Conservation (phyloP, 1,284 basidiomycete genomes). For the Pascua guehoae region DNA sequence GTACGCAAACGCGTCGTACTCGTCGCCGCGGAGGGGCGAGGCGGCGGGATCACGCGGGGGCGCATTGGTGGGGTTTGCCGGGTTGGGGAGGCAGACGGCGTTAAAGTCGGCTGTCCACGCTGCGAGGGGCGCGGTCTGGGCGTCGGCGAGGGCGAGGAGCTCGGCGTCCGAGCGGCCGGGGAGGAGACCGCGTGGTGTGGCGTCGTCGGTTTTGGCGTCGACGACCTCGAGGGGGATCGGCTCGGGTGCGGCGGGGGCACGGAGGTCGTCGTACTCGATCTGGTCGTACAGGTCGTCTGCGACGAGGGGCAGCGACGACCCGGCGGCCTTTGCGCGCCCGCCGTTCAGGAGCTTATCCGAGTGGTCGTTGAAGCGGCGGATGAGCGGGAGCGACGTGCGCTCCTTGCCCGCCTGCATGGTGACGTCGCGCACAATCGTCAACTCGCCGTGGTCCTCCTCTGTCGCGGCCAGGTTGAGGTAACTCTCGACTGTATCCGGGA, state of each 20-base stretch:
- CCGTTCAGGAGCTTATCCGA: slow-evolving; percentile 70
- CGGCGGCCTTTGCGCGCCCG: neutral
- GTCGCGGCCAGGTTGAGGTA: slow-evolving; percentile 86
- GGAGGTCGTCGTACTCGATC: slow-evolving; percentile 83
- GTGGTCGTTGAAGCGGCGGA: slow-evolving; percentile 96
- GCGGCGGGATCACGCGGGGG: slow-evolving; percentile 12
- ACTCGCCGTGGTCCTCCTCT: slow-evolving; percentile 84
- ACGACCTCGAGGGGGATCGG: slow-evolving; percentile 77
- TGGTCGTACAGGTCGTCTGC: slow-evolving; percentile 56
- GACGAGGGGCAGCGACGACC: neutral
- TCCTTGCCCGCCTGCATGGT: slow-evolving; percentile 96
- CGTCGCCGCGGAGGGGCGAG: no score
- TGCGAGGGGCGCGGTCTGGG: slow-evolving; percentile 14
- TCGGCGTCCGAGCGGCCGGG: slow-evolving; percentile 55
- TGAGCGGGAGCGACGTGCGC: slow-evolving; percentile 79
- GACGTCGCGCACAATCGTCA: slow-evolving; percentile 79
- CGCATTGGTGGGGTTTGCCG: slow-evolving; percentile 16
- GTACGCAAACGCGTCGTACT: slow-evolving; percentile 22
- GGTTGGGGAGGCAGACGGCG: slow-evolving; percentile 31
- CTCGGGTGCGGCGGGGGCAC: slow-evolving; percentile 59
- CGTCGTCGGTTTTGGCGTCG: slow-evolving; percentile 25
- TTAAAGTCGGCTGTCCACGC: slow-evolving; percentile 27
- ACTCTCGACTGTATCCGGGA: slow-evolving; percentile 66
- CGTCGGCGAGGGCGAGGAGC: slow-evolving; percentile 49
- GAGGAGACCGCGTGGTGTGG: slow-evolving; percentile 26